Evolutionary conservation across 139 green algal genomes (phyloP), one percentile per base, ranked within the genome.

Genomic region (Pleodorina starrii): DNA sequence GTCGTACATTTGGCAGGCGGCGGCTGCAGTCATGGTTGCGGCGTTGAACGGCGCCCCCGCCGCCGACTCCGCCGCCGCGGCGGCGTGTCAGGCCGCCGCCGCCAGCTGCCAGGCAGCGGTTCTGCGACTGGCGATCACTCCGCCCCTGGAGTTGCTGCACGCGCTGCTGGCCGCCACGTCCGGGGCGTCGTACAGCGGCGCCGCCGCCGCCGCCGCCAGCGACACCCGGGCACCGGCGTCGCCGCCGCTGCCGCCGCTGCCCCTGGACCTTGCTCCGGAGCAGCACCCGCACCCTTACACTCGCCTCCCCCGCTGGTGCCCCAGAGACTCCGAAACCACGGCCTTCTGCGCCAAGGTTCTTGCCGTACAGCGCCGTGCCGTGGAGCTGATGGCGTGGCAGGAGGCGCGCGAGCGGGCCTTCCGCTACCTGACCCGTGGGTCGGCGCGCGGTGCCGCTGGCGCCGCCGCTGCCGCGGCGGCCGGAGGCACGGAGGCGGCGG

Each of bases 211-310:
- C 27, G 72, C 29, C 69, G 69, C 35, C 11, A 27, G 0, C 35
- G 69, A 44, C 5, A 25, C 43, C 21, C 21, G 3, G 19, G 60
- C 35, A 63, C 5, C 63, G 10, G 27, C 63, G 81, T 29, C 44
- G 68, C 82, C 82, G 66, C 82, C 82, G 66, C 82, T 88, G 19
- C 82, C 82, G 32, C 19, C 82, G 23, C 82, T 88, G 44, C 82
- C 82, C 9, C 32, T 80, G 6, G 82, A 88, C 43, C 46, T 88
- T 5, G 82, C 44, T 4, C 82, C 82, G 10, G 82, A 79, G 17
- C 32, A 36, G 43, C 68, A 88, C 82, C 82, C 82, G 1, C 82
- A 88, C 35, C 82, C 82, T 0, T 57, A 50, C 43, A 88, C 82
- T 3, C 82, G 66, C 10, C 66, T 76, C 38, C 82, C 82, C 0